Base-by-base conservation (phyloP, 306 rosid species). In the Styphnolobium japonicum region DNA sequence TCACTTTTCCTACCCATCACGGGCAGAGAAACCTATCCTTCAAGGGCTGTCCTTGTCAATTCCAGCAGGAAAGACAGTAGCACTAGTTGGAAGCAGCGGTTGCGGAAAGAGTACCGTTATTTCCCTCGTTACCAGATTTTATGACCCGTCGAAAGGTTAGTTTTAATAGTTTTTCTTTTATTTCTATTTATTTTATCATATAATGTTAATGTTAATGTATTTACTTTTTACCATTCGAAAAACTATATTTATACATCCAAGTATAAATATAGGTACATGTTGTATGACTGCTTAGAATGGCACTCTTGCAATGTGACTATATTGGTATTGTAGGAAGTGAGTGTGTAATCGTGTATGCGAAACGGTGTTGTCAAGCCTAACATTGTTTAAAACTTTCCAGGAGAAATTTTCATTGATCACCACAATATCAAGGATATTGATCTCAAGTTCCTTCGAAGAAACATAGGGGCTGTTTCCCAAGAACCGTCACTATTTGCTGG, bases 91-190 rank as follows among this genome's bases (percentile, higher is more conserved):
- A 40, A 81, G 91, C 76, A 94, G 98, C 33, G 98, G 98, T n/a
- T 94, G 98, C 55, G 98, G 98, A 82, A 94, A 94, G 84, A 94
- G 97, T 80, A 94, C 98, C n/a, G 85, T 88, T 40, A 90, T 92
- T 80, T 92, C 98, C 39, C 79, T 94, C 0, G 89, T 90, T 31
- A 65, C 87, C 46, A 89, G 97, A 87, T 94, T 94, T 80, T 94
- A 94, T 77, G 96, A 94, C 39, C 96, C 93, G 19, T 74, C 84
- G 0, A 78, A 77, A 80, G 97, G 98, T 91, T 53, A 42, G 43
- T 11, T 71, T 29, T 12, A 29, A 16, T 67, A 58, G 4, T 37
- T 73, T 18, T 33, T 40, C 15, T 7, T 16, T 19, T 15, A 64
- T 62, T 63, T 29, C 49, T 69, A 53, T 69, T 43, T 33, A 43